Percentiles rank a stretch among this genome's conserved stretches.
Conservation (phyloP, 148 eudicot species). For the Mesembryanthemum crystallinum region DNA sequence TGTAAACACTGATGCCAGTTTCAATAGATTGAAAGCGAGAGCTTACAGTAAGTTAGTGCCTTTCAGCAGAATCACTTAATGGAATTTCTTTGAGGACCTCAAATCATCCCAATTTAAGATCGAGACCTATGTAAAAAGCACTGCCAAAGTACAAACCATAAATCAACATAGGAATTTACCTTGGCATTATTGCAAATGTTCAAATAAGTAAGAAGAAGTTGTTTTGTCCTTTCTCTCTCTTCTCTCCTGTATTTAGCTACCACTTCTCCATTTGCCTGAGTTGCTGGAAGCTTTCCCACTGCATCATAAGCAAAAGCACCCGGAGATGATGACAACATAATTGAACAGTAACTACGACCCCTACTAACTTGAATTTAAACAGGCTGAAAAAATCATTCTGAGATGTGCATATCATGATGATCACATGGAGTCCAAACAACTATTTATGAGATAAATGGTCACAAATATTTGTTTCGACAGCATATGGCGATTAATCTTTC, state of each 20-base stretch:
- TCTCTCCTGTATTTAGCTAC: slow-evolving; percentile 55
- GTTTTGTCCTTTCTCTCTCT: slow-evolving; percentile 54
- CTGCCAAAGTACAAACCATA: neutral
- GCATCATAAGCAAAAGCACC: slow-evolving; percentile 29
- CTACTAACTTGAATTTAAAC: neutral
- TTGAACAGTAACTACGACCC: neutral
- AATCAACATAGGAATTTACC: slow-evolving; percentile 34
- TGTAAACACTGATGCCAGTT: neutral
- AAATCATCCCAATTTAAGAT: slow-evolving; percentile 5
- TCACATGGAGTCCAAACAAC: too few species aligned
- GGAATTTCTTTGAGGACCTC: neutral
- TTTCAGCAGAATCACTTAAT: neutral
- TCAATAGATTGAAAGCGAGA: neutral
- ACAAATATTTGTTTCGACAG: too few species aligned
- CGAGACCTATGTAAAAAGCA: neutral
- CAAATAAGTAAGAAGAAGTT: slow-evolving; percentile 49
- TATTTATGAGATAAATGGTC: too few species aligned
- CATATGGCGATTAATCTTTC: too few species aligned
- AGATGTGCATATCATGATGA: too few species aligned
- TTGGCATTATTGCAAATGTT: slow-evolving; percentile 46
- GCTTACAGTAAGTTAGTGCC: neutral
- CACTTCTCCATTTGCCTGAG: slow-evolving; percentile 53
- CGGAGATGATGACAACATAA: neutral
- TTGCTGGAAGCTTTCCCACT: slow-evolving; percentile 86
- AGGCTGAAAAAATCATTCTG: too few species aligned